These are phyloP conservation scores for Apiotrichum sp. DNA, from an alignment of 1,284 basidiomycete species.

Conservation along the genomic window DNA sequence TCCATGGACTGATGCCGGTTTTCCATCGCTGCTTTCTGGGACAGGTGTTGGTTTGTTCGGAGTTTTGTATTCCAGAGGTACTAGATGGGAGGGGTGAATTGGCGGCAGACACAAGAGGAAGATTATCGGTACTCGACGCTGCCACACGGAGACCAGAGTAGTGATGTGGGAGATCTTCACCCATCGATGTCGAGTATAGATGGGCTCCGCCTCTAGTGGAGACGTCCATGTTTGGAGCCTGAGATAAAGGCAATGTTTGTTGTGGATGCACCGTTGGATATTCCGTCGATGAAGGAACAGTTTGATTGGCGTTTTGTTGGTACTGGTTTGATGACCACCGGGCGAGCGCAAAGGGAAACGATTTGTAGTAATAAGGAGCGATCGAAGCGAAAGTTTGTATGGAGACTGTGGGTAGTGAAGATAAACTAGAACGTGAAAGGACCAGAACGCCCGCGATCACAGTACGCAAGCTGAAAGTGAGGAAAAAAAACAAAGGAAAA, in stretches of 20 bases:
- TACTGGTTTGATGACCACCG: no score
- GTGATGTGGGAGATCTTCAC: not conserved
- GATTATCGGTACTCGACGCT: not conserved
- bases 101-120: not conserved
- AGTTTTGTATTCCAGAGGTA: no score
- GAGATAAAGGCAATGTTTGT: not conserved
- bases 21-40: constrained; percentile 3
- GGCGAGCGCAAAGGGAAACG: no score
- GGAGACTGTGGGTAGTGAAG: no score
- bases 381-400: no score
- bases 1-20: not conserved
- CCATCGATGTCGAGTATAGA: not conserved
- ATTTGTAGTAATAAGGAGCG: no score
- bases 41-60: not conserved
- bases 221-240: not conserved
- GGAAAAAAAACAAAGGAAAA: not conserved
- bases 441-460: not conserved
- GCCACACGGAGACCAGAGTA: not conserved
- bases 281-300: no score
- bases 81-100: no score
- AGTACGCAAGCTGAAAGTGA: not conserved
- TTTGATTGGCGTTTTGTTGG: no score
- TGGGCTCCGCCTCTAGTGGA: not conserved
- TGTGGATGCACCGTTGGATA: no score
- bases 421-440: not conserved